phyloP scores from a whole-genome alignment of 2,329 filamentous ascomycete species.

The Teratosphaeria zuluensis region DNA sequence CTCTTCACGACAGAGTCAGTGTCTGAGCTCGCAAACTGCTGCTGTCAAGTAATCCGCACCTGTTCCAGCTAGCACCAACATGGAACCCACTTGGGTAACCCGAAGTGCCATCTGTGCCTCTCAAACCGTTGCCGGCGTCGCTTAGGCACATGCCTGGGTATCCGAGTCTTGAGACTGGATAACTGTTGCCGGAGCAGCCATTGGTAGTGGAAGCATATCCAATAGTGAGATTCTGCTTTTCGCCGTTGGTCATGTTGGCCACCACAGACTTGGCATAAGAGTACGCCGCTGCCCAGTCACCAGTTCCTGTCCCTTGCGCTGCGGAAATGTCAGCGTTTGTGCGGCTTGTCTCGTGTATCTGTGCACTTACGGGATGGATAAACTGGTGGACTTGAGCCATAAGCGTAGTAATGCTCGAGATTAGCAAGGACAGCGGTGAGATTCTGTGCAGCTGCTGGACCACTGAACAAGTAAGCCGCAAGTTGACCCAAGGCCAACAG shows the following conservation, averaged over 20 bases:
- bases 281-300: slow-evolving; percentile 68
- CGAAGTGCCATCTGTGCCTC: slow-evolving; percentile 22
- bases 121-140: slow-evolving; percentile 29
- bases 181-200: slow-evolving; percentile 28
- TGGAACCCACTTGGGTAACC: slow-evolving; percentile 29
- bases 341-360: not conserved
- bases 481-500: not conserved
- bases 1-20: not conserved
- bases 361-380: slow-evolving; percentile 20
- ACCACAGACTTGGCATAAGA: slow-evolving; percentile 68
- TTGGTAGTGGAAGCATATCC: slow-evolving; percentile 1
- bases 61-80: slow-evolving; percentile 31
- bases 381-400: slow-evolving; percentile 17
- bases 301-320: slow-evolving; percentile 25
- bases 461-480: not conserved
- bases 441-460: not conserved
- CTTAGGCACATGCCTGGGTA: slow-evolving; percentile 28
- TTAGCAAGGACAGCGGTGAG: not conserved
- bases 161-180: slow-evolving; percentile 26
- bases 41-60: slow-evolving; percentile 22
- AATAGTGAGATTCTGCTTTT: slow-evolving; percentile 93
- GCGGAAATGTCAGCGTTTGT: slow-evolving; percentile 8
- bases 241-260: slow-evolving; percentile 67
- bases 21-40: slow-evolving; percentile 2
- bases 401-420: slow-evolving; percentile 12